These are phyloP conservation scores for Coprinopsis strossmayeri DNA, from an alignment of 768 basidiomycete species.

Conservation along the genomic window DNA sequence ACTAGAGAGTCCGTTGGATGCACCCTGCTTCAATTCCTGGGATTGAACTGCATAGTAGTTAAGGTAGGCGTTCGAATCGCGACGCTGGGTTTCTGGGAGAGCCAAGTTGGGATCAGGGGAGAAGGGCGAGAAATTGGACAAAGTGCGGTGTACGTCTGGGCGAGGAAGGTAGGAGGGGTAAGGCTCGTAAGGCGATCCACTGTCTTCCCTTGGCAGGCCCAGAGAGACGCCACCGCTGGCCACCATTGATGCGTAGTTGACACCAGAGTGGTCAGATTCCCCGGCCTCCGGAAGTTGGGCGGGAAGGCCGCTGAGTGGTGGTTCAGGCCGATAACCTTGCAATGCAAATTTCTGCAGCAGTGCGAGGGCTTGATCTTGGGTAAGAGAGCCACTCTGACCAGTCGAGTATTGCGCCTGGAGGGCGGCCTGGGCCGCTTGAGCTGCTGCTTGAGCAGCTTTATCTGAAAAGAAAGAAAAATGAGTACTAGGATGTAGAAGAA, in stretches of 20 bases:
- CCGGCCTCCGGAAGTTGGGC: slow-evolving; percentile 7
- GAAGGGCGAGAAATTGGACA: slow-evolving; percentile 64
- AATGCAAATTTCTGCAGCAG: slow-evolving; percentile 51
- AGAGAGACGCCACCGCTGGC: slow-evolving; percentile 3
- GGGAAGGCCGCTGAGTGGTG: neutral
- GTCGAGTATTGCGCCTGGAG: slow-evolving; percentile 38
- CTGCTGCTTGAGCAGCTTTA: slow-evolving; percentile 88
- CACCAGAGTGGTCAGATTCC: slow-evolving; percentile 4
- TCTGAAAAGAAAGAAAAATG: slow-evolving; percentile 42
- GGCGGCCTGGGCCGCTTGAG: slow-evolving; percentile 73
- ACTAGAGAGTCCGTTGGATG: slow-evolving; percentile 7
- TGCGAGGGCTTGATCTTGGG: slow-evolving; percentile 58
- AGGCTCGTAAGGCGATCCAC: slow-evolving; percentile 10
- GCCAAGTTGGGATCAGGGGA: slow-evolving; percentile 63
- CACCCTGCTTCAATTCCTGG: slow-evolving; percentile 32
- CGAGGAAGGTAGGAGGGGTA: slow-evolving; percentile 20
- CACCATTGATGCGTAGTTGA: slow-evolving; percentile 8
- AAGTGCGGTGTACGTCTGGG: slow-evolving; percentile 29
- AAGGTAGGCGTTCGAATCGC: slow-evolving; percentile 38
- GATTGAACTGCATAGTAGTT: slow-evolving; percentile 40
- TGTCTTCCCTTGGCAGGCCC: slow-evolving; percentile 6
- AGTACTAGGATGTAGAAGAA: slow-evolving; percentile 5
- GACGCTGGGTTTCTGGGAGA: slow-evolving; percentile 26
- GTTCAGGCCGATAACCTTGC: slow-evolving; percentile 25
- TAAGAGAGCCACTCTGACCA: slow-evolving; percentile 28